A percentile compares a stretch with the other conserved stretches of the same genome.
Conservation (phyloP, 306 rosid species). For the Astragalus glycyphyllos region DNA sequence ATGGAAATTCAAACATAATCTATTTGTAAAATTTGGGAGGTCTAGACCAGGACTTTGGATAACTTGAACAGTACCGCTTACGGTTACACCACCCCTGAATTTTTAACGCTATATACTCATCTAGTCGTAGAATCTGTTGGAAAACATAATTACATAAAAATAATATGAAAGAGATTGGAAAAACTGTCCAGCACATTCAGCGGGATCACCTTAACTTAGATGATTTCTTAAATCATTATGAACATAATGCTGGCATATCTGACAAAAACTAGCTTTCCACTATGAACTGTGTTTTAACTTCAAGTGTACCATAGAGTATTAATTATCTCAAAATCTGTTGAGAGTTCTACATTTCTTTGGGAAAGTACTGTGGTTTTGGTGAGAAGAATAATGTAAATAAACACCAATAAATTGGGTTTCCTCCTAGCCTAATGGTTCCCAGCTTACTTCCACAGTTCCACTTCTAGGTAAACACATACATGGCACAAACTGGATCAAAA, state of each 20-base stretch:
- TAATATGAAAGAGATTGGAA: not conserved
- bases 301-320: too few species aligned
- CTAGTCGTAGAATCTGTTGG: not conserved
- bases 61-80: slow-evolving; percentile 1
- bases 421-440: too few species aligned
- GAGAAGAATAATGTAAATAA: too few species aligned
- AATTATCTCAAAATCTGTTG: too few species aligned
- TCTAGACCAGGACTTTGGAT: not conserved
- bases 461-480: too few species aligned
- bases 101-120: not conserved
- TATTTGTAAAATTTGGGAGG: not conserved
- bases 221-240: not conserved
- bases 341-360: too few species aligned
- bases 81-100: not conserved
- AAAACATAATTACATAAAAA: slow-evolving; percentile 2
- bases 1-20: slow-evolving; percentile 7
- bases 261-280: slow-evolving; percentile 1
- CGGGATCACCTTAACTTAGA: slow-evolving; percentile 2
- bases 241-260: not conserved
- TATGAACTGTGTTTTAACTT: too few species aligned
- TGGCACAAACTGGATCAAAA: too few species aligned
- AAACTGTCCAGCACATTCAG: slow-evolving; percentile 5
- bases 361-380: too few species aligned
- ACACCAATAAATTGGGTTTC: too few species aligned
- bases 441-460: too few species aligned